A percentile compares a stretch with the other conserved stretches of the same genome.
These are phyloP conservation scores for Fagus crenata DNA, from an alignment of 306 rosid genomes.

Conservation along the genomic window DNA sequence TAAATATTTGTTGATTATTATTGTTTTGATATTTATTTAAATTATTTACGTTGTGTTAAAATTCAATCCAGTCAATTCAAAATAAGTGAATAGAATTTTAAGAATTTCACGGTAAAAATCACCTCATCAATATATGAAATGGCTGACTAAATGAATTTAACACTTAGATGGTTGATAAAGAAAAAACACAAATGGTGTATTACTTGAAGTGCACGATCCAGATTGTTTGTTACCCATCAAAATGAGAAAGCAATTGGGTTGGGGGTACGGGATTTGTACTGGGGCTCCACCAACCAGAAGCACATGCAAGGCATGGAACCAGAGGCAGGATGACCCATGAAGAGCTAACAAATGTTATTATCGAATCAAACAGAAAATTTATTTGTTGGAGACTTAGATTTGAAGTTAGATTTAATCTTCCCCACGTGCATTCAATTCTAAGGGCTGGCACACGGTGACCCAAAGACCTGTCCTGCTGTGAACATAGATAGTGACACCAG, in stretches of 20 bases:
- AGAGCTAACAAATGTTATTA: constrained; percentile 13
- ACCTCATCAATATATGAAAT: too few relatives aligned
- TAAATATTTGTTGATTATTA: too few relatives aligned
- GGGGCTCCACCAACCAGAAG: constrained; percentile 34
- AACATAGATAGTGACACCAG: constrained; percentile 40
- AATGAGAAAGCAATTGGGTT: background rate
- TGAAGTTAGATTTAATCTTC: constrained; percentile 44
- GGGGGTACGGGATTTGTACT: constrained; percentile 32
- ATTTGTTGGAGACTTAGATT: constrained; percentile 40
- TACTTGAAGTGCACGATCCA: too few relatives aligned
- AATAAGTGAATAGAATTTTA: too few relatives aligned
- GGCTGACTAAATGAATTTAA: too few relatives aligned
- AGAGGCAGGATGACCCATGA: constrained; percentile 22
- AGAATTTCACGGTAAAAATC: too few relatives aligned
- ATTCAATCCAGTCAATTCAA: too few relatives aligned
- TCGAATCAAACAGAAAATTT: constrained; percentile 23
- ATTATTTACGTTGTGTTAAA: too few relatives aligned
- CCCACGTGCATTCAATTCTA: constrained; percentile 30
- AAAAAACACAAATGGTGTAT: too few relatives aligned
- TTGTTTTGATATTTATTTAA: too few relatives aligned
- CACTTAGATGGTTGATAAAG: too few relatives aligned
- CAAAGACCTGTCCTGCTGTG: constrained; percentile 24
- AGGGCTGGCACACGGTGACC: constrained; percentile 23
- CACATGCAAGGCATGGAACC: constrained; percentile 30
- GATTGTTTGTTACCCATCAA: too few relatives aligned